Conservation (phyloP, 1,284 basidiomycete genomes). For the Flammula alnicola region DNA sequence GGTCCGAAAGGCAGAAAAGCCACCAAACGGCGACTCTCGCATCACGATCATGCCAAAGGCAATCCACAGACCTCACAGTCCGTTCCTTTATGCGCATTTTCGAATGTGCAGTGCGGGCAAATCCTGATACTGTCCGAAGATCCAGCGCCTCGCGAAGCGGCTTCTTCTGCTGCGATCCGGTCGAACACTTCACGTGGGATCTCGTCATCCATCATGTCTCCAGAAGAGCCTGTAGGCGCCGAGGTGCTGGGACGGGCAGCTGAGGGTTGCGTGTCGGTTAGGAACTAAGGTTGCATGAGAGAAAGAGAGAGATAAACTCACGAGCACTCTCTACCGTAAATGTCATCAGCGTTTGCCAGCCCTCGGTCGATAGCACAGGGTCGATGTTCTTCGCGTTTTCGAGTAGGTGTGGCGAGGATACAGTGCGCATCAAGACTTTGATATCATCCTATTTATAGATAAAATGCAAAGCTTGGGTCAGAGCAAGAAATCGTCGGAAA, state of each 20-base stretch:
- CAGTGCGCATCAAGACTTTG: slow-evolving; percentile 68
- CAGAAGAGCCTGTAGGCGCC: slow-evolving; percentile 37
- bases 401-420: slow-evolving; percentile 63
- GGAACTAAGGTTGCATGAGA: slow-evolving; percentile 5
- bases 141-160: slow-evolving; percentile 35
- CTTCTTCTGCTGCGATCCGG: slow-evolving; percentile 66
- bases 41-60: slow-evolving; percentile 57
- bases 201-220: slow-evolving; percentile 57
- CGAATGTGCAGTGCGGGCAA: slow-evolving; percentile 97
- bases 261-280: slow-evolving; percentile 21
- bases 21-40: no score
- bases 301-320: slow-evolving; percentile 44
- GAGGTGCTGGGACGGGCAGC: slow-evolving; percentile 50
- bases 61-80: slow-evolving; percentile 97
- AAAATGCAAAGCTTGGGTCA: slow-evolving; percentile 10
- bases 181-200: slow-evolving; percentile 77
- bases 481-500: not conserved
- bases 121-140: slow-evolving; percentile 48
- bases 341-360: slow-evolving; percentile 87
- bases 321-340: slow-evolving; percentile 79
- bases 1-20: no score
- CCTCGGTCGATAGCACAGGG: slow-evolving; percentile 68
- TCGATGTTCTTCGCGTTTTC: slow-evolving; percentile 67
- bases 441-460: slow-evolving; percentile 65
- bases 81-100: slow-evolving; percentile 74